phyloP scores from a whole-genome alignment of 441 rosid species.

The Adansonia rubrostipa region DNA sequence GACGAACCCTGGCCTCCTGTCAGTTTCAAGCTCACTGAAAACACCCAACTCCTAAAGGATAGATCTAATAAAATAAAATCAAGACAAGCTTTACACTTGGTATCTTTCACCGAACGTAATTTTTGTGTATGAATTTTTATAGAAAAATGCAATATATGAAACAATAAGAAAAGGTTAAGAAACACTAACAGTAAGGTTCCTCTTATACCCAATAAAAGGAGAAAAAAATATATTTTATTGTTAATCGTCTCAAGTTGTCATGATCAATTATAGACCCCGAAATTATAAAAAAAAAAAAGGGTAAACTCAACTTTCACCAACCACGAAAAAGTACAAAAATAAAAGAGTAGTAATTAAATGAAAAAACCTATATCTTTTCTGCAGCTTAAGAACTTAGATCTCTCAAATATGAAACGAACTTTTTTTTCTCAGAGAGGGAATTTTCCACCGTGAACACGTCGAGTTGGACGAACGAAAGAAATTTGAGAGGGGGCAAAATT shows the following conservation, averaged over 20 bases:
- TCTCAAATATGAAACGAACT: not conserved
- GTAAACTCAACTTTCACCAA: not conserved
- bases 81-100: not conserved
- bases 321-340: slow-evolving; percentile 11
- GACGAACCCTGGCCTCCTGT: not conserved
- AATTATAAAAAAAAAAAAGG: not conserved
- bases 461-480: not conserved
- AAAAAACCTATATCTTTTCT: not conserved
- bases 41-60: not conserved
- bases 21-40: slow-evolving; percentile 10
- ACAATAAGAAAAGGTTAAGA: not conserved
- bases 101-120: not conserved
- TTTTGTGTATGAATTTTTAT: not conserved
- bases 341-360: too few relatives aligned
- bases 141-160: not conserved
- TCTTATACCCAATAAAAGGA: not conserved
- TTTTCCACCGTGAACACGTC: not conserved
- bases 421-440: slow-evolving; percentile 21
- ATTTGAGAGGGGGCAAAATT: slow-evolving; percentile 27
- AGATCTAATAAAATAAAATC: slow-evolving; percentile 12
- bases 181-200: not conserved
- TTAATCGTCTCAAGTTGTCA: not conserved
- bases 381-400: slow-evolving; percentile 15
- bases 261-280: slow-evolving; percentile 5
- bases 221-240: not conserved